A percentile compares a stretch with the other conserved stretches of the same genome.
Conservation (phyloP, 768 basidiomycete species). For the Russula griseocarnosa region DNA sequence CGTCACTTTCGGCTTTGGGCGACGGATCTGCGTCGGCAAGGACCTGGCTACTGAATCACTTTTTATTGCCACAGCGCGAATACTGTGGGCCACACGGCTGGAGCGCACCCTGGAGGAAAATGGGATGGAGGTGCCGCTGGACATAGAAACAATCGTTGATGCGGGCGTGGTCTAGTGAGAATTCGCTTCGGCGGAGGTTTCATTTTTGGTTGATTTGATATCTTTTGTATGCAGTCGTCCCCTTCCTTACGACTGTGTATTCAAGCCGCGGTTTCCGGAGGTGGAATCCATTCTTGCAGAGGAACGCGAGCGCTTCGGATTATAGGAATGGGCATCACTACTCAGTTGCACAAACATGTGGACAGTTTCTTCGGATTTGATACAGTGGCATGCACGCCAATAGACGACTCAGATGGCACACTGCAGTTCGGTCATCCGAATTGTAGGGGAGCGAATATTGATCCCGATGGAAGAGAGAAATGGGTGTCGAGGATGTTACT, state of each 20-base stretch:
- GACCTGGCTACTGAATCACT: conserved; percentile 24
- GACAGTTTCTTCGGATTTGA: too few species aligned
- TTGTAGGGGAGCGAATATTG: too few species aligned
- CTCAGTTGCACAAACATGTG: too few species aligned
- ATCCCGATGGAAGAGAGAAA: too few species aligned
- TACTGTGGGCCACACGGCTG: conserved; percentile 27
- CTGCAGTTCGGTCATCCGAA: too few species aligned
- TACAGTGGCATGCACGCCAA: too few species aligned
- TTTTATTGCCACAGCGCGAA: conserved; percentile 26
- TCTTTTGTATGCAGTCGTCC: conserved; percentile 17
- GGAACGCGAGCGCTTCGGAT: conserved; percentile 1
- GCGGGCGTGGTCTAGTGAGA: background rate
- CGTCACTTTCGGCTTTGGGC: conserved; percentile 24
- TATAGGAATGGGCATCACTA: background rate
- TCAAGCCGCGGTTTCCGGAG: conserved; percentile 27
- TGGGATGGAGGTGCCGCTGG: conserved; percentile 14
- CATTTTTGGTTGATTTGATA: background rate
- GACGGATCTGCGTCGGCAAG: conserved; percentile 27
- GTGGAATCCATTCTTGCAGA: conserved; percentile 9
- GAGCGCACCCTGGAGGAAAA: conserved; percentile 9
- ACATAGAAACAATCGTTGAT: background rate
- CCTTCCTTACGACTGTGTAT: conserved; percentile 22
- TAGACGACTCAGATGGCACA: too few species aligned
- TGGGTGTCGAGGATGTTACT: too few species aligned
- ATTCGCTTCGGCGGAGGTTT: background rate